A percentile compares a stretch with the other conserved stretches of the same genome.
phyloP scores from a whole-genome alignment of 129 eudicot genomes.

The Oenanthe sinensis region DNA sequence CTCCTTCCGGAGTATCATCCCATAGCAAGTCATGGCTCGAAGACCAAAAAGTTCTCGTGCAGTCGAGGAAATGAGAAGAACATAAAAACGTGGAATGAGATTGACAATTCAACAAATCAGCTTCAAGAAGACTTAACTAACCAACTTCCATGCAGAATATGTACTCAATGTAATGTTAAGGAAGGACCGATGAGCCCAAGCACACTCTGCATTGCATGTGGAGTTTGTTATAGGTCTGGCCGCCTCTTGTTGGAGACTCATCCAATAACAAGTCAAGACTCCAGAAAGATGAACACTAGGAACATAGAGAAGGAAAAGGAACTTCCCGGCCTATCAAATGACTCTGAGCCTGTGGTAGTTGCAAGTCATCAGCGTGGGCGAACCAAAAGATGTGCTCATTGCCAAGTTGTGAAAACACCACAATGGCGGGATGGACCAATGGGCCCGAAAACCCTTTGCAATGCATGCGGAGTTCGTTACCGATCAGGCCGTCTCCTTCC shows the following conservation, averaged over 20 bases:
- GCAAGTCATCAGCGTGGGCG: neutral
- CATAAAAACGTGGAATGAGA: neutral
- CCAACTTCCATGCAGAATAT: neutral
- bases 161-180: neutral
- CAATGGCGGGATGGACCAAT: constrained; percentile 9
- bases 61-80: neutral
- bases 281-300: neutral
- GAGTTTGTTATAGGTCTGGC: constrained; percentile 2
- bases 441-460: constrained; percentile 2
- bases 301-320: constrained; percentile 12
- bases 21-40: neutral
- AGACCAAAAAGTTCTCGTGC: neutral
- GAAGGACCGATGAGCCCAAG: neutral
- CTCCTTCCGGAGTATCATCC: constrained; percentile 16
- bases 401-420: neutral
- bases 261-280: neutral
- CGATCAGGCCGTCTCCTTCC: constrained; percentile 6
- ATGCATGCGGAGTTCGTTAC: constrained; percentile 11
- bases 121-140: neutral
- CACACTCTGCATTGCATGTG: neutral
- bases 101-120: neutral
- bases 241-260: neutral
- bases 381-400: neutral
- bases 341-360: neutral
- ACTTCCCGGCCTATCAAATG: neutral